phyloP scores from a whole-genome alignment of 306 rosid species.

The Cicer pinnatifidum region DNA sequence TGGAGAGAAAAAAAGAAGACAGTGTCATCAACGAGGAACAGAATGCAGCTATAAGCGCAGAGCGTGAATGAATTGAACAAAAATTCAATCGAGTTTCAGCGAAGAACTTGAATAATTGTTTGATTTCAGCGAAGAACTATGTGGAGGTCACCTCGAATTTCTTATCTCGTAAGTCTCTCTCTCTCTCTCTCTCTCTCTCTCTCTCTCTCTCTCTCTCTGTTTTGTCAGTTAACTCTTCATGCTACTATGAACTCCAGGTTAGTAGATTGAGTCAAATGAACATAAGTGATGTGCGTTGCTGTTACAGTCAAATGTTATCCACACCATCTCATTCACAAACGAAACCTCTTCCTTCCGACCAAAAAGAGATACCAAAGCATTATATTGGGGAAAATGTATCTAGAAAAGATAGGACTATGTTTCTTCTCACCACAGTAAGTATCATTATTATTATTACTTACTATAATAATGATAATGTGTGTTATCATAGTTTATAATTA shows the following conservation, averaged over 20 bases:
- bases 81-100: neutral
- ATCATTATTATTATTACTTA: neutral
- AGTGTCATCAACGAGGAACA: neutral
- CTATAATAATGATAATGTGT: neutral
- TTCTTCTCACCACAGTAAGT: constrained; percentile 52
- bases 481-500: neutral
- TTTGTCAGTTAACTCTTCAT: neutral
- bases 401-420: constrained; percentile 47
- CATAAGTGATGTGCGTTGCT: constrained; percentile 2
- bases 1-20: too few relatives aligned
- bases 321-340: constrained; percentile 28
- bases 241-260: constrained; percentile 32
- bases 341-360: constrained; percentile 6
- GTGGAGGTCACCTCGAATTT: constrained; percentile 50
- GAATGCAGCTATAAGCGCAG: neutral
- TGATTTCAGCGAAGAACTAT: constrained; percentile 2
- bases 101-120: neutral
- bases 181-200: constrained; percentile 1
- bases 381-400: constrained; percentile 52
- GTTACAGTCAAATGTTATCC: constrained; percentile 34
- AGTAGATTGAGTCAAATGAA: constrained; percentile 36
- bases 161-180: constrained; percentile 43
- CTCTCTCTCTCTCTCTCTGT: neutral
- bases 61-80: neutral
- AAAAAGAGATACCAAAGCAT: constrained; percentile 18